Evolutionary conservation across 1,139 yeast genomes (phyloP).

Genomic region (Citeromyces siamensis): DNA sequence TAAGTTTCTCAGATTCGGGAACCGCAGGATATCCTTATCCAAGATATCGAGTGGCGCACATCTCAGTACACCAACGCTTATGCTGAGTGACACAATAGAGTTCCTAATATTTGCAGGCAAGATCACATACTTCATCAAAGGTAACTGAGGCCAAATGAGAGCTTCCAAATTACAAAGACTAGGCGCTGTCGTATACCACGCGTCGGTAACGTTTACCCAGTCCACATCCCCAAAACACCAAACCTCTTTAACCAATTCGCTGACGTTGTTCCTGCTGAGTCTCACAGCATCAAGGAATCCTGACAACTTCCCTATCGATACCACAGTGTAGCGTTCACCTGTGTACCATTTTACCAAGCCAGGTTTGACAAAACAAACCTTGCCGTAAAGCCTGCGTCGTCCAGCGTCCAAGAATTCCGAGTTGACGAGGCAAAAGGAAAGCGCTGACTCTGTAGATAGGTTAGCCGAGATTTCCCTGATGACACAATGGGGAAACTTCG

Average conservation of each 20-base stretch:
- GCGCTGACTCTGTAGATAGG: slow-evolving; percentile 1
- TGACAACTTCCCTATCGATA: slow-evolving; percentile 1
- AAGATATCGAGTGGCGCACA: slow-evolving; percentile 3
- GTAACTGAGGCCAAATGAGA: slow-evolving; percentile 8
- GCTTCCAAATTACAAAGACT: slow-evolving; percentile 4
- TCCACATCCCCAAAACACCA: slow-evolving; percentile 7
- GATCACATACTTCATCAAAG: slow-evolving; percentile 6
- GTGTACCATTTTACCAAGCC: not conserved
- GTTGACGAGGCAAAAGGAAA: not conserved
- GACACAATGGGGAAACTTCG: not conserved
- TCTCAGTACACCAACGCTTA: slow-evolving; percentile 3
- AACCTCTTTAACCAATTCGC: slow-evolving; percentile 6
- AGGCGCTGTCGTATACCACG: slow-evolving; percentile 7
- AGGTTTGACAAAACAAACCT: slow-evolving; percentile 6
- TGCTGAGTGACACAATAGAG: slow-evolving; percentile 5
- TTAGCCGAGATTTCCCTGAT: not conserved
- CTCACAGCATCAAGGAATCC: slow-evolving; percentile 7
- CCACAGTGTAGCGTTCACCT: slow-evolving; percentile 4
- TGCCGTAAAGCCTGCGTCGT: slow-evolving; percentile 4
- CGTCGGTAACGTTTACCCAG: slow-evolving; percentile 7
- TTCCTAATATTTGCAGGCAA: slow-evolving; percentile 3
- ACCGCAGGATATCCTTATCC: slow-evolving; percentile 5
- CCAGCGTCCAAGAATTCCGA: not conserved
- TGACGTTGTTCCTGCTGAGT: slow-evolving; percentile 4
- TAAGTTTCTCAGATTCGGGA: slow-evolving; percentile 7